Percentiles rank a stretch among this genome's conserved stretches.
Evolutionary conservation across 371 early-diverging fungal species (phyloP).

Genomic region (Mortierella sp.): DNA sequence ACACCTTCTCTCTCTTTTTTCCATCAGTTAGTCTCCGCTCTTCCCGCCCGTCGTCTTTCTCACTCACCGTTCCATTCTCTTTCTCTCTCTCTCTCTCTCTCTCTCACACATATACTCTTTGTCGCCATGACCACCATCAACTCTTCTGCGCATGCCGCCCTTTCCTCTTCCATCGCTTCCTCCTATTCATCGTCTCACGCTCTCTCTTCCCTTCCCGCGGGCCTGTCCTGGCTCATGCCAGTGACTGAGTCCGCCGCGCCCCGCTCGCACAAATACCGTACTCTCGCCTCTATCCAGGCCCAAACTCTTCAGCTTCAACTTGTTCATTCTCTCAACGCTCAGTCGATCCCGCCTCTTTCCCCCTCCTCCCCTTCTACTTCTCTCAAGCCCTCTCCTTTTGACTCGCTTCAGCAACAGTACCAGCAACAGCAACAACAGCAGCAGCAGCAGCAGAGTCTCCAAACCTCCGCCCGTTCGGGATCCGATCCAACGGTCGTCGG

Average conservation of each 20-base stretch:
- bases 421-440: neutral
- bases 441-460: slow-evolving; percentile 1
- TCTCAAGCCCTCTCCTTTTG: slow-evolving; percentile 17
- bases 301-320: slow-evolving; percentile 18
- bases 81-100: too few relatives aligned
- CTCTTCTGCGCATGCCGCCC: slow-evolving; percentile 14
- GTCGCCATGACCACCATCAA: slow-evolving; percentile 21
- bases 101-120: slow-evolving; percentile 15
- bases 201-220: slow-evolving; percentile 15
- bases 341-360: neutral
- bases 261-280: slow-evolving; percentile 43
- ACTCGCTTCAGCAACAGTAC: slow-evolving; percentile 9
- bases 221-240: slow-evolving; percentile 50
- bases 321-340: neutral
- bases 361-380: slow-evolving; percentile 10
- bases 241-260: slow-evolving; percentile 25
- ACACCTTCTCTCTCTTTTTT: too few relatives aligned
- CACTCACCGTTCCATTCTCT: too few relatives aligned
- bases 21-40: too few relatives aligned
- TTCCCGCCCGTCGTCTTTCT: too few relatives aligned
- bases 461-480: neutral
- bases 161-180: slow-evolving; percentile 16
- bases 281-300: slow-evolving; percentile 45
- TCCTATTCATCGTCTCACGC: neutral
- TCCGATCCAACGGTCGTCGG: slow-evolving; percentile 1